phyloP scores from a whole-genome alignment of 768 basidiomycete species.

The Leccinum olivaceopallidum region DNA sequence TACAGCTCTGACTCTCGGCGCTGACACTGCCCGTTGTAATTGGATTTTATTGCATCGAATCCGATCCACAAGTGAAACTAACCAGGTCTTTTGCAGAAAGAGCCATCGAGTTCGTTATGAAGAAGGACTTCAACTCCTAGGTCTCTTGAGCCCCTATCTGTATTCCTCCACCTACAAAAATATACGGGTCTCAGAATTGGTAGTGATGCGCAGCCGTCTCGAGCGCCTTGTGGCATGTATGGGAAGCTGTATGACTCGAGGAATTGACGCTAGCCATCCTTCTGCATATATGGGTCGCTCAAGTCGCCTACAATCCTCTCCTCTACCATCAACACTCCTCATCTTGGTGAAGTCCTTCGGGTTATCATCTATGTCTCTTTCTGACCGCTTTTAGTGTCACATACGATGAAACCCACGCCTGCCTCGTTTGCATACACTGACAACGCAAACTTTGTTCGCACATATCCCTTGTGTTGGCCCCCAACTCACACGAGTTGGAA shows the following conservation, averaged over 20 bases:
- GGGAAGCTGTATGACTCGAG: not conserved
- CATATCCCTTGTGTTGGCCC: not conserved
- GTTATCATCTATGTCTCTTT: not conserved
- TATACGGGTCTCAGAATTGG: not conserved
- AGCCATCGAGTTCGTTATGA: not conserved
- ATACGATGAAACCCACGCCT: not conserved
- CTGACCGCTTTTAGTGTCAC: not conserved
- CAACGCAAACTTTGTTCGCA: rapidly evolving
- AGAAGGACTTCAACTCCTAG: not conserved
- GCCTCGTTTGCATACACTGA: not conserved
- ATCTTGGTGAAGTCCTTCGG: not conserved
- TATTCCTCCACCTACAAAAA: no score
- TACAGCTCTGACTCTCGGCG: not conserved
- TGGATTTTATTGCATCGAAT: not conserved
- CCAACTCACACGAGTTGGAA: not conserved
- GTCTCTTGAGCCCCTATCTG: not conserved
- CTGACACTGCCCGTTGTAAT: not conserved
- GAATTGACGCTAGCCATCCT: not conserved
- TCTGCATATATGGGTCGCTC: not conserved
- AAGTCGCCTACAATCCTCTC: no score
- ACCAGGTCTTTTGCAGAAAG: not conserved
- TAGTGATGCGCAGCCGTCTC: not conserved
- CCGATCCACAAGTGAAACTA: not conserved
- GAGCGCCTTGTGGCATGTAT: not conserved
- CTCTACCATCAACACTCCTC: not conserved